Conservation (phyloP, 2,329 filamentous ascomycete genomes). For the Pseudogymnoascus sp. region DNA sequence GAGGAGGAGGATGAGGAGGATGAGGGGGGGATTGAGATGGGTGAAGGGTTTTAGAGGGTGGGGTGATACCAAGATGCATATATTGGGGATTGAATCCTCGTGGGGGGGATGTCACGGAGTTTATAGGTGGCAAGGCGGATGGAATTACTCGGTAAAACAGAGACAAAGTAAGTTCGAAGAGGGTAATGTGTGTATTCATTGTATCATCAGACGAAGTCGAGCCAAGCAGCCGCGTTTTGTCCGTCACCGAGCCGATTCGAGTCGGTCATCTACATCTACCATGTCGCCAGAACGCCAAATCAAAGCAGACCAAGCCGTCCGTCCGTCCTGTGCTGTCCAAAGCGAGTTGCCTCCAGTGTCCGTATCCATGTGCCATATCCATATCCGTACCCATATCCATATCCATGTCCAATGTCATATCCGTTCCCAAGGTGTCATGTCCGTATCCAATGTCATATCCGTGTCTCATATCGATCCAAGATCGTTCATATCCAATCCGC, state of each 20-base stretch:
- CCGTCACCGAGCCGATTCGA: not conserved
- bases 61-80: not conserved
- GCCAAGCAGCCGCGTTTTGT: not conserved
- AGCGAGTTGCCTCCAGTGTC: not conserved
- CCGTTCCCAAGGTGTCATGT: not conserved
- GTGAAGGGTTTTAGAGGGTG: not conserved
- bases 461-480: not conserved
- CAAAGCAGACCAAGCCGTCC: not conserved
- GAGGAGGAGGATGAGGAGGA: constrained; percentile 60
- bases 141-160: not conserved
- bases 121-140: not conserved
- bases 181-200: not conserved
- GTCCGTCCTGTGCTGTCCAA: not conserved
- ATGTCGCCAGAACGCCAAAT: not conserved
- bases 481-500: not conserved
- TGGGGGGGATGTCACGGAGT: not conserved
- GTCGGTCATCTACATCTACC: not conserved
- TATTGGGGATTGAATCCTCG: not conserved
- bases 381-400: not conserved
- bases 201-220: not conserved
- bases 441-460: not conserved
- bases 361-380: not conserved
- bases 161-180: not conserved
- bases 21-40: constrained; percentile 12
- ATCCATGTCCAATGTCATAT: not conserved